Evolutionary conservation across 2,329 filamentous ascomycete genomes (phyloP), one percentile per base, ranked within the genome.

Genomic region (Diaporthe sp.): DNA sequence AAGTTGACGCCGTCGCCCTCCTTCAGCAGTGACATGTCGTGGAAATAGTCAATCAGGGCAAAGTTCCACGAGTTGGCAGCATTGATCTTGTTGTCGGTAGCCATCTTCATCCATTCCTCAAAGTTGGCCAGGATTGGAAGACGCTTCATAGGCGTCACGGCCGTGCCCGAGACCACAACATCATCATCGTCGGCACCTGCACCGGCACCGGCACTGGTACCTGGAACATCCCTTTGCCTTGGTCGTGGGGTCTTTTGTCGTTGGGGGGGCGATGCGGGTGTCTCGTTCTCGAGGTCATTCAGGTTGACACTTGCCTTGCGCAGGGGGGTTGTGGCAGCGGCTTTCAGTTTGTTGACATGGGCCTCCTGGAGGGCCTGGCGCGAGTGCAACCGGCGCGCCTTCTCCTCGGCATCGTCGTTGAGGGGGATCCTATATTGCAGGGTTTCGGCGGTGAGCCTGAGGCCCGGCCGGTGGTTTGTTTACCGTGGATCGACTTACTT

Each of bases 51-150:
- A 82, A 99, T 99, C 25, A 99, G 90, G n/a, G 97, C 97, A 86
- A 99, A 98, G 84, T 98, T 98, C 97, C 97, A 99, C 42, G 96
- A 98, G 84, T 99, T 99, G 76, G 94, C 92, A 67, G 97, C 96
- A 83, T 98, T 99, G 88, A 99, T 99, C 85, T 97, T 97, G 87
- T 99, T 99, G 87, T 99, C 97, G 22, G 97, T 98, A 2, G 97
- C 97, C 95, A 99, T 98, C 89, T 98, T 99, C 95, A 99, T 98
- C 97, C 96, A 98, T 84, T 99, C 97, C 84, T 99, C 97, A 81
- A 98, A 99, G 85, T 99, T 99, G 81, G 97, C 97, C 73, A 99
- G 88, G 80, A 99, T 94, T 1, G 97, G 97, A 39, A 98, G 95
- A 77, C 96, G 94, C 89, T 98, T 98, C 93, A 98, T 96, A 72